Evolutionary conservation across 2,329 filamentous ascomycete genomes (phyloP), one percentile per base, ranked within the genome.

Genomic region (Epicoccum nigrum): DNA sequence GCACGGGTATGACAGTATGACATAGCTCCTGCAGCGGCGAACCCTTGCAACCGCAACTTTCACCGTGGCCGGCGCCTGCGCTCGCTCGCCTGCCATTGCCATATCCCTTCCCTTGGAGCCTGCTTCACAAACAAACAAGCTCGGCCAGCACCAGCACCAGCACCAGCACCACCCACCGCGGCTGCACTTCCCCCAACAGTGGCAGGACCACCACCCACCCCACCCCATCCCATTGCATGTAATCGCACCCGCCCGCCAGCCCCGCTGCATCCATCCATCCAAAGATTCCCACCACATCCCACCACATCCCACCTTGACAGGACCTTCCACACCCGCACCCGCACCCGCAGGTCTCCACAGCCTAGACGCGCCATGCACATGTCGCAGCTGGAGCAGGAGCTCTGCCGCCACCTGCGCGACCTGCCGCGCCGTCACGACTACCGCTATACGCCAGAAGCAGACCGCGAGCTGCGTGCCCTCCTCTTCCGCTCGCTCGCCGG

Each of bases 401-500:
- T 97, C 76, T 92, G 89, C 73, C 84, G 89, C 72, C 86, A 90
- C 67, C 83, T 99, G 67, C 85, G 89, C 71, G 84, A 88, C 67
- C 84, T 95, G 67, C 92, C 94, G 48, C 79, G 80, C 61, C 80
- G 83, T 60, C 86, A 89, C 78, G 79, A 83, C 59, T 89, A 90
- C 76, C 87, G 88, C 56, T 99, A 92, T 76, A 86, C 82, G 33
- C 80, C 86, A 45, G 77, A 84, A 38, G 91, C 92, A 45, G 82
- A 84, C 57, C 82, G 83, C 54, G 84, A 89, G 56, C 86, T 99
- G 25, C 78, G 95, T 48, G 81, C 86, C 67, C 86, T 85, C 50
- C 87, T 99, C 46, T 99, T 97, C 76, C 89, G 86, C 78, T 95
- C 89, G 45, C 84, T 99, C 63, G 89, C 90, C 25, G 88, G 86